Percentiles rank a stretch among this genome's conserved stretches.
Conservation (phyloP, 176 grass and related monocot genomes). For the Ensete ventricosum region DNA sequence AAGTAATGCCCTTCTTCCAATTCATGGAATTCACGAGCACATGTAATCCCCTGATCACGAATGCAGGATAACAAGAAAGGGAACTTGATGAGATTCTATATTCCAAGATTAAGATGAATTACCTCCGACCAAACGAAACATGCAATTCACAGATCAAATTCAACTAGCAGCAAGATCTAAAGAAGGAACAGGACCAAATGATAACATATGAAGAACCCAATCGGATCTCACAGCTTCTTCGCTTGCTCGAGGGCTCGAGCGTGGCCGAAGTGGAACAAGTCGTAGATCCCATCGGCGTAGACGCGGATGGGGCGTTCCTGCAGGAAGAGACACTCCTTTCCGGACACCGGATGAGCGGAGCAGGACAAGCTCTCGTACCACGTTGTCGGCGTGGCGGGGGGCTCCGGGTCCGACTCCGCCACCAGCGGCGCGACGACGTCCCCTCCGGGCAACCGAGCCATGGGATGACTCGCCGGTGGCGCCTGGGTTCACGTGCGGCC, state of each 20-base stretch:
- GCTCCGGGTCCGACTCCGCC: slow-evolving; percentile 19
- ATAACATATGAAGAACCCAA: not conserved
- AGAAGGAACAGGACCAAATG: not conserved
- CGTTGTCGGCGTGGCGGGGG: slow-evolving; percentile 18
- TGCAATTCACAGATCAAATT: not conserved
- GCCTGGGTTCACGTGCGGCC: not conserved
- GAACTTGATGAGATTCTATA: not conserved
- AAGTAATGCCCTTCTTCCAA: not conserved
- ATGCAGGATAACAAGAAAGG: not conserved
- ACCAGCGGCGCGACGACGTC: not conserved
- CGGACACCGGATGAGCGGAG: not conserved
- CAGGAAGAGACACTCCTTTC: slow-evolving; percentile 9
- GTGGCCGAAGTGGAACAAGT: slow-evolving; percentile 71
- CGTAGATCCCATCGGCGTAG: slow-evolving; percentile 60
- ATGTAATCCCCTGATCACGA: not conserved
- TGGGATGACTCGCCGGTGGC: slow-evolving; percentile 5
- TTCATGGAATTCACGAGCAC: not conserved
- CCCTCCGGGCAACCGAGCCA: not conserved
- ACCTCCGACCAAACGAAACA: not conserved
- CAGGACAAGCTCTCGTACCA: slow-evolving; percentile 43
- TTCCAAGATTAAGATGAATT: no score
- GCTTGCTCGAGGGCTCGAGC: slow-evolving; percentile 65
- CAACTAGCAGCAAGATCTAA: not conserved
- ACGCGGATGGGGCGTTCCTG: slow-evolving; percentile 31
- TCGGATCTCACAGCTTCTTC: slow-evolving; percentile 48